phyloP scores from a whole-genome alignment of 805 yeast species.

The Zygoascus tannicola region DNA sequence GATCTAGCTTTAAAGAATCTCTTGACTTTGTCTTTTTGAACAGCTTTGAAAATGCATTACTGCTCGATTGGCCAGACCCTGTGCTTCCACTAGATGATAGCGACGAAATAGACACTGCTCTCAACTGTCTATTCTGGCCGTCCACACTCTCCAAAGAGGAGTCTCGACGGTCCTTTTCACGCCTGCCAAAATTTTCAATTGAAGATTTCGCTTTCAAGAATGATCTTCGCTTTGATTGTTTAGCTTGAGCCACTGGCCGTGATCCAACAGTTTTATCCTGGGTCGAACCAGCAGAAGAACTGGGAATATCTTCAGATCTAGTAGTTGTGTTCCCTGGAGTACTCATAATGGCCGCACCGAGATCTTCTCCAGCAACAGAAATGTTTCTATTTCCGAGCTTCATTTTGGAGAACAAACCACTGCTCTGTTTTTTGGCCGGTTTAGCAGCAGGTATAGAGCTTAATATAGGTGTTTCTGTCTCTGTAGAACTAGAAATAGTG shows the following conservation, averaged over 20 bases:
- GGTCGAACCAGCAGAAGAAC: neutral
- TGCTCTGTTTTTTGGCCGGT: neutral
- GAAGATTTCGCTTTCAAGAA: constrained; percentile 17
- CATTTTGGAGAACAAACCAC: neutral
- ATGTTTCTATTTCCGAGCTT: neutral
- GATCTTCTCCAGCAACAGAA: constrained; percentile 12
- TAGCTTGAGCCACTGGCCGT: neutral
- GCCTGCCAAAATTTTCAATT: constrained; percentile 11
- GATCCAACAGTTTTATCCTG: neutral
- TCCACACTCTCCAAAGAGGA: neutral
- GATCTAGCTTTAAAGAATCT: neutral
- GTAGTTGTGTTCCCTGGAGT: neutral
- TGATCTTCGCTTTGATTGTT: constrained; percentile 14
- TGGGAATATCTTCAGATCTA: neutral
- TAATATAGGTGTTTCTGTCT: neutral
- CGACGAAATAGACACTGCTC: constrained; percentile 5
- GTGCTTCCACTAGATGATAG: constrained; percentile 4
- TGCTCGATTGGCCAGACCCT: constrained; percentile 4
- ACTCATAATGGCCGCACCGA: constrained; percentile 8
- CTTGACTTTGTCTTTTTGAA: constrained; percentile 11
- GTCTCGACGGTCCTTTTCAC: neutral
- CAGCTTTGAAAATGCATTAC: constrained; percentile 11
- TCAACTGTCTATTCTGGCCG: neutral
- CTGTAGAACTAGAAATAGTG: neutral
- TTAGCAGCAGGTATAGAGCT: neutral